A percentile compares a stretch with the other conserved stretches of the same genome.
phyloP scores from a whole-genome alignment of 495 filamentous ascomycete species.

The Parathielavia appendiculata region DNA sequence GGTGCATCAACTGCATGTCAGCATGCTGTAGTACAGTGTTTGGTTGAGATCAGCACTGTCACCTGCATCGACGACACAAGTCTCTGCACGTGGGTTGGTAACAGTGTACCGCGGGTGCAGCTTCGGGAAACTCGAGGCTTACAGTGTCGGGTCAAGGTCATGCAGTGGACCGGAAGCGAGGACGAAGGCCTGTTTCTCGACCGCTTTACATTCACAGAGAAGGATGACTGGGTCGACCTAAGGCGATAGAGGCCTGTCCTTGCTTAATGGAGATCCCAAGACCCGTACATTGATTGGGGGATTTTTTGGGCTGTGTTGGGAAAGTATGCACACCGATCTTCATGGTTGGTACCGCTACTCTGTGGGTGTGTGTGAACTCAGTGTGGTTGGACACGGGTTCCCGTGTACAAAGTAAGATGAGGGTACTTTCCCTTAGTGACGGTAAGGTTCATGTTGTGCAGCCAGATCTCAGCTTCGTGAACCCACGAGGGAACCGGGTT shows the following conservation, averaged over 20 bases:
- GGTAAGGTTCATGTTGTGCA: no score
- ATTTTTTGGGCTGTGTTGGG: neutral
- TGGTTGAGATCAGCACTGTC: no score
- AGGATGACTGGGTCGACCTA: neutral
- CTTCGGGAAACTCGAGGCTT: neutral
- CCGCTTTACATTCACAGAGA: neutral
- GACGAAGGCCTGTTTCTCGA: neutral
- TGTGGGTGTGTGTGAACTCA: neutral
- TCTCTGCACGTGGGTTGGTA: neutral
- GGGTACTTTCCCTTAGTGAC: no score
- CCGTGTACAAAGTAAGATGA: neutral
- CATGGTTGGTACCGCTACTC: neutral
- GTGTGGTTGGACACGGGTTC: neutral
- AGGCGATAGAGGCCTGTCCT: neutral
- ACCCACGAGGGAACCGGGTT: no score
- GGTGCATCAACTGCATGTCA: neutral
- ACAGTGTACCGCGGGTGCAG: neutral
- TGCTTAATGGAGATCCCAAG: neutral
- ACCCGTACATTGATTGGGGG: neutral
- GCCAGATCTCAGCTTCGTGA: no score
- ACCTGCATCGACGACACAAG: neutral
- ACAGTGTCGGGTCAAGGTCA: neutral
- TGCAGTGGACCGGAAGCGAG: no score
- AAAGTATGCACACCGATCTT: neutral
- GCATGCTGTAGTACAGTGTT: neutral